A percentile compares a stretch with the other conserved stretches of the same genome.
Conservation (phyloP, 768 basidiomycete genomes). For the Cubamyces lactineus region DNA sequence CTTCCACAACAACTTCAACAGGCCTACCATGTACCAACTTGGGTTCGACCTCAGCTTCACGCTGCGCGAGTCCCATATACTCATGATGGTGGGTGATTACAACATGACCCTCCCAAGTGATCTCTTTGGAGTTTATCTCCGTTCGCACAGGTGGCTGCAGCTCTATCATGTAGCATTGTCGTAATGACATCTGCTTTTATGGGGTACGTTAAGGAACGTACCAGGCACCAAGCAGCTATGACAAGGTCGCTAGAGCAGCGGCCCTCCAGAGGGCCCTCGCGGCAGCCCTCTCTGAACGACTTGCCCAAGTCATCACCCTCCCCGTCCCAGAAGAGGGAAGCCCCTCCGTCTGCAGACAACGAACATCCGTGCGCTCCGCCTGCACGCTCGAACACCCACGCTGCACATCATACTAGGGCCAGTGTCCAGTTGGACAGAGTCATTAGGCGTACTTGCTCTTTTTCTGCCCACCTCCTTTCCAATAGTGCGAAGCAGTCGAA, state of each 20-base stretch:
- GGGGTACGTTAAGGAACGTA: not conserved
- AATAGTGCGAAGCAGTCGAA: slow-evolving; percentile 1
- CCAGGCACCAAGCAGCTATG: not conserved
- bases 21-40: too few relatives aligned
- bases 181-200: not conserved
- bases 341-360: not conserved
- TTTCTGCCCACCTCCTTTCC: slow-evolving; percentile 6
- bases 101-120: too few relatives aligned
- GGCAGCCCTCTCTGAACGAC: not conserved
- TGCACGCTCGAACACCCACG: not conserved
- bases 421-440: not conserved
- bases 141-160: too few relatives aligned
- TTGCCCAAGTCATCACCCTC: not conserved
- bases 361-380: not conserved
- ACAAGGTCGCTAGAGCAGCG: not conserved
- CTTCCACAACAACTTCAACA: too few relatives aligned
- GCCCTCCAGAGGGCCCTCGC: not conserved
- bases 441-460: not conserved
- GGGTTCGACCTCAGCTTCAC: too few relatives aligned
- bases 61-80: too few relatives aligned
- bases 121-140: too few relatives aligned
- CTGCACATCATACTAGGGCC: not conserved
- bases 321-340: not conserved
- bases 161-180: too few relatives aligned
- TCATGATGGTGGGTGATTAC: too few relatives aligned